Evolutionary conservation across 116 monocot species (phyloP), one percentile per base, ranked within the genome.

Genomic region (Thalassia testudinum): DNA sequence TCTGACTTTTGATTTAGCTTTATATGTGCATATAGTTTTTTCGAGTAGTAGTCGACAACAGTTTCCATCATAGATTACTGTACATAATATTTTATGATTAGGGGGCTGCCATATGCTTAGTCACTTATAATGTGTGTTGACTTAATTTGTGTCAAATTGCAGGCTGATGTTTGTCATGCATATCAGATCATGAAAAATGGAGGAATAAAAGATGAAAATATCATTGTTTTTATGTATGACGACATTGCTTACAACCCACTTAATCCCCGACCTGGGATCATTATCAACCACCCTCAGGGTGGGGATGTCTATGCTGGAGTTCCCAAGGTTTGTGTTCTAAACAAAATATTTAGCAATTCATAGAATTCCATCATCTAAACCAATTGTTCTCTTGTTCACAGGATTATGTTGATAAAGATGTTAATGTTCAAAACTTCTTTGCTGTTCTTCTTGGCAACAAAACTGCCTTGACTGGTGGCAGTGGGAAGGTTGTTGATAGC

Each of bases 141-240:
- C n/a, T n/a, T n/a, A n/a, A n/a, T n/a, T n/a, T n/a, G n/a, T n/a
- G n/a, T n/a, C n/a, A n/a, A n/a, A n/a, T n/a, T n/a, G n/a, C 48
- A 91, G 82, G 83, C 92, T 57, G 92, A 92, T 66, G 77, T 92
- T 5, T 92, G 87, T 60, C 92, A 83, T 34, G 87, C 92, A 3
- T 91, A 85, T 44, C 92, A 87, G 68, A 14, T 92, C 25, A 45
- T 87, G 59, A 58, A 30, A 57, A 72, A 59, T 10, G 92, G 92
- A 25, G 92, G 92, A 21, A 17, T 92, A 43, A 80, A 80, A 58
- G 92, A 92, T 23, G 87, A 87, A 66, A 92, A 92, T 63, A 87
- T 92, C 12, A 70, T 92, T 21, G 87, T 87, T 56, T 78, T 92
- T 58, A 92, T 92, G 92, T 70, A 80, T 50, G 87, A 92, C 52